These are phyloP conservation scores for Teratosphaeria gauchensis DNA, from an alignment of 2,329 filamentous ascomycete species.

Conservation along the genomic window DNA sequence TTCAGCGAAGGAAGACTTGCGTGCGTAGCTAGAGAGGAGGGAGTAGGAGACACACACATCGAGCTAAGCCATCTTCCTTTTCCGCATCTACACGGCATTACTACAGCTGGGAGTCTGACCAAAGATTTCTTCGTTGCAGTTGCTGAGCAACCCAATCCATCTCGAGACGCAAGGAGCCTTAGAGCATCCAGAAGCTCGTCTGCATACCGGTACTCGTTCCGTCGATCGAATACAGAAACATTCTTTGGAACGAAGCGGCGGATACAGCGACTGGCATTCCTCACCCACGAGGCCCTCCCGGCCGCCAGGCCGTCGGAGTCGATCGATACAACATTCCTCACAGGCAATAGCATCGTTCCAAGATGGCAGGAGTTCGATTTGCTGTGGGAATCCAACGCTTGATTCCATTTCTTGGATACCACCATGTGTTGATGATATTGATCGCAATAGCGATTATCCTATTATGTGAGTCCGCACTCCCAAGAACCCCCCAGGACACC, in stretches of 20 bases:
- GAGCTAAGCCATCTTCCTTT: background rate
- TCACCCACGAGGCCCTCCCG: constrained; percentile 8
- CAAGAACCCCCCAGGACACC: background rate
- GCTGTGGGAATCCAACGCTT: constrained; percentile 46
- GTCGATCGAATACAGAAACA: background rate
- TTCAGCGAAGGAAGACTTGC: background rate
- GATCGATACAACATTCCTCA: background rate
- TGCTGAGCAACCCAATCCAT: background rate
- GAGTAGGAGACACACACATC: background rate
- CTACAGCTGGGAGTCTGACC: background rate
- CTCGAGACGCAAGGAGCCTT: background rate
- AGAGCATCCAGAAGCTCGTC: background rate
- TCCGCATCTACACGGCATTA: background rate
- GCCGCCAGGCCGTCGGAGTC: constrained; percentile 11
- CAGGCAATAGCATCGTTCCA: constrained; percentile 6
- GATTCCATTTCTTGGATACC: constrained; percentile 56
- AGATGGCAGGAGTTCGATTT: constrained; percentile 42
- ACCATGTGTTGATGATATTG: constrained; percentile 92
- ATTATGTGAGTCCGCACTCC: constrained; percentile 58
- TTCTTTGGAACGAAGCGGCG: background rate
- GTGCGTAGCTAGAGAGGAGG: background rate
- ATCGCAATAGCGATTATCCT: constrained; percentile 91
- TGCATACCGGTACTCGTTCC: background rate
- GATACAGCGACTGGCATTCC: constrained; percentile 5
- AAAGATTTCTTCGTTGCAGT: background rate